A percentile compares a stretch with the other conserved stretches of the same genome.
phyloP scores from a whole-genome alignment of 176 grass and related monocot genomes.

The Cymbopogon citratus region DNA sequence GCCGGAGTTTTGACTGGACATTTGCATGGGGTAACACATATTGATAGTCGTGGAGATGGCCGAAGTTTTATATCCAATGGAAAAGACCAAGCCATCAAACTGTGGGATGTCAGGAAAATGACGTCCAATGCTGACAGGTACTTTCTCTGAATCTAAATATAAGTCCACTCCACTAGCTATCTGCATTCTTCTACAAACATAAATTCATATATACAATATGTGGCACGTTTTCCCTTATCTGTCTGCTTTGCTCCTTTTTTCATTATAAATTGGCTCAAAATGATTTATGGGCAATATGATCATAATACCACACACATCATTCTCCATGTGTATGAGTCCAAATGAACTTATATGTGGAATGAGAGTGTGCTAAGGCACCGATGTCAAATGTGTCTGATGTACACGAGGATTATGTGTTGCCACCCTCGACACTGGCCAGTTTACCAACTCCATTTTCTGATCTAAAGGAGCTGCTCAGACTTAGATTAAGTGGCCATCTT shows the following conservation, averaged over 20 bases:
- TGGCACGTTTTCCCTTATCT: background rate
- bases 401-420: background rate
- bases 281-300: background rate
- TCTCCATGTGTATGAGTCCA: background rate
- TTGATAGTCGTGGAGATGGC: conserved; percentile 86
- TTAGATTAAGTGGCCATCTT: background rate
- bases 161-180: background rate
- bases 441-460: background rate
- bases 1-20: conserved; percentile 75
- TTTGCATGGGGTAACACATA: conserved; percentile 78
- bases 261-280: background rate
- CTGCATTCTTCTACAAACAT: background rate
- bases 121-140: conserved; percentile 51
- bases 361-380: background rate
- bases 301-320: background rate
- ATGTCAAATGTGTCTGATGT: background rate
- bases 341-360: background rate
- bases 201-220: background rate
- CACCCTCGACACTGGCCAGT: background rate
- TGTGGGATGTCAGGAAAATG: conserved; percentile 95
- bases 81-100: conserved; percentile 80
- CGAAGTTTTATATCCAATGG: conserved; percentile 93
- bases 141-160: background rate
- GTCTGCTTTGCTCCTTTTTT: background rate
- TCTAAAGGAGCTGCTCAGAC: background rate